Base-by-base conservation (phyloP, 768 basidiomycete species). In the Hericium alpestre region DNA sequence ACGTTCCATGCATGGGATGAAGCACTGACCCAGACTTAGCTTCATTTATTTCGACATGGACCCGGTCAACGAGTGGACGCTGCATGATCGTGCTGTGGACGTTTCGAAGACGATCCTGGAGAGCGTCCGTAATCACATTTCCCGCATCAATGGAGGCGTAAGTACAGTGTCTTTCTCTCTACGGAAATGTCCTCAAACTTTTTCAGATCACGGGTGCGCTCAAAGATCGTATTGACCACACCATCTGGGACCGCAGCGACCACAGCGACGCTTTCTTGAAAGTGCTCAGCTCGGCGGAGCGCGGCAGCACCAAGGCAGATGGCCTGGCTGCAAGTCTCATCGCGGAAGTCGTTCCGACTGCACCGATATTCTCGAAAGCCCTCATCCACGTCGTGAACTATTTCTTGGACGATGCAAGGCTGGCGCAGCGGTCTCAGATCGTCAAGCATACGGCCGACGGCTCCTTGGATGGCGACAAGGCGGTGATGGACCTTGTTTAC, bases 381-480 rank as follows among this genome's bases (percentile, higher is more conserved):
- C 66, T 86, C 43, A 72, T 78, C 3, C 76, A 78, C 55, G 74
- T 84, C 22, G 72, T 88, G 51, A 72, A 85, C 63, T 84, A 80
- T 68, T 87, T 81, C 61, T 69, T 86, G 13, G 70, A 74, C 10
- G 20, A 6, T 23, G 20, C 47, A 25, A 48, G 27, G 27, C 38
- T 18, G n/a, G 27, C 46, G 3, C 13, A 53, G 22, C 53, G 56
- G 16, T 38, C 38, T 22, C 1, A 43, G 46, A 58, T 63, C 15
- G 32, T 51, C 15, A 22, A 20, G 15, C 38, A 58, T 10, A 56
- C 49, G 13, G 46, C 56, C 22, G 8, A 0, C 20, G 18, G 23
- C 6, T 23, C 40, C 37, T 12, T 25, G 0, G 15, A 38, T 4
- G 32, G 25, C 4, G 49, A 62, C 23, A 25, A 53, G 5, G 8